A percentile compares a stretch with the other conserved stretches of the same genome.
Conservation (phyloP, 495 filamentous ascomycete genomes). For the Neurospora sp. region DNA sequence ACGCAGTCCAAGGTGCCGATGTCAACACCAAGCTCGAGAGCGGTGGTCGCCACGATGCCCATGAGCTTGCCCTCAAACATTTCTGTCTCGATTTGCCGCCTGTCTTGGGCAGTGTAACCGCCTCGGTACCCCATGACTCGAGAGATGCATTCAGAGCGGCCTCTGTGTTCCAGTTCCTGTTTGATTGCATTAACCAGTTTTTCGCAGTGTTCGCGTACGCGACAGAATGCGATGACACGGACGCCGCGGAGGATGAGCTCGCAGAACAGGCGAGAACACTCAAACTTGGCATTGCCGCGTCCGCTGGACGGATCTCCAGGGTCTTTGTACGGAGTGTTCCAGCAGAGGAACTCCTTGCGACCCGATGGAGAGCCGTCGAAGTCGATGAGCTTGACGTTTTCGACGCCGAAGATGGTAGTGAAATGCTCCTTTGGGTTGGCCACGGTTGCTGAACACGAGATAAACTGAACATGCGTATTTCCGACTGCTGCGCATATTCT, state of each 20-base stretch:
- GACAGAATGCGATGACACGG: slow-evolving; percentile 87
- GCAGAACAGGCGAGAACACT: slow-evolving; percentile 82
- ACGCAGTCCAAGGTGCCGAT: slow-evolving; percentile 94
- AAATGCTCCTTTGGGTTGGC: slow-evolving; percentile 92
- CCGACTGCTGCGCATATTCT: slow-evolving; percentile 87
- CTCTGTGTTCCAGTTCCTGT: slow-evolving; percentile 60
- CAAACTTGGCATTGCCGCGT: slow-evolving; percentile 68
- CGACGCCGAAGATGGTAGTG: slow-evolving; percentile 82
- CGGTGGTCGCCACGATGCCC: slow-evolving; percentile 89
- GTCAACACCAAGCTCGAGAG: slow-evolving; percentile 88
- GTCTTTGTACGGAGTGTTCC: slow-evolving; percentile 96
- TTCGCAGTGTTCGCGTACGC: slow-evolving; percentile 81
- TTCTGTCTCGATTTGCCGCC: slow-evolving; percentile 80
- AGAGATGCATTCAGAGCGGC: slow-evolving; percentile 59
- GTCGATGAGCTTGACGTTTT: slow-evolving; percentile 66
- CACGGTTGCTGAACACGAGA: slow-evolving; percentile 95
- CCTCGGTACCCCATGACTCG: slow-evolving; percentile 94
- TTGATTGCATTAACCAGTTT: slow-evolving; percentile 70
- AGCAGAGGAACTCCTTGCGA: slow-evolving; percentile 91
- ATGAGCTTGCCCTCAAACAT: slow-evolving; percentile 96
- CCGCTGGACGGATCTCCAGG: slow-evolving; percentile 78
- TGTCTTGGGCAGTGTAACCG: slow-evolving; percentile 91
- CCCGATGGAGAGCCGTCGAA: slow-evolving; percentile 88
- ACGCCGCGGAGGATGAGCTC: slow-evolving; percentile 83
- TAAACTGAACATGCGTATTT: slow-evolving; percentile 80